A percentile compares a stretch with the other conserved stretches of the same genome.
These are phyloP conservation scores for Fimicolochytrium jonesii DNA, from an alignment of 192 early-diverging fungal genomes.

Conservation along the genomic window DNA sequence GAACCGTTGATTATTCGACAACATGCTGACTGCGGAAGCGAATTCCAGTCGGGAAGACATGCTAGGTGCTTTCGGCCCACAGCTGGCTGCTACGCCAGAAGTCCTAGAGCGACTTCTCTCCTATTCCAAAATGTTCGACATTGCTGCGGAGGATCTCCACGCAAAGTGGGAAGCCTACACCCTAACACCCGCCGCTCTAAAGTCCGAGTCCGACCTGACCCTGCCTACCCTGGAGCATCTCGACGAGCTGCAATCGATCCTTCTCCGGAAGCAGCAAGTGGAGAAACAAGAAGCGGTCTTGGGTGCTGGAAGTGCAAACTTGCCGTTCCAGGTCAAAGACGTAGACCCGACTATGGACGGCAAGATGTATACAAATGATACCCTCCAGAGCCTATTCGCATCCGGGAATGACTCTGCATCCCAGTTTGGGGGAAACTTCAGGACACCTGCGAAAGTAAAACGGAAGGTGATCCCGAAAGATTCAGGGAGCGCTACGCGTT, in stretches of 20 bases:
- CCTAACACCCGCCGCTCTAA: conserved; percentile 6
- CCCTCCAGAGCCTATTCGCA: conserved; percentile 5
- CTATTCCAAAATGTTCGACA: conserved; percentile 10
- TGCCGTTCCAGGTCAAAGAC: conserved; percentile 6
- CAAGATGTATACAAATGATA: conserved; percentile 8
- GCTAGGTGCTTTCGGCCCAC: conserved; percentile 20
- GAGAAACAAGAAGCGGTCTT: conserved; percentile 21
- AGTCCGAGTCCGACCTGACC: conserved; percentile 11
- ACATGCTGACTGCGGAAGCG: conserved; percentile 7
- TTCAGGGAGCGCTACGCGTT: not conserved
- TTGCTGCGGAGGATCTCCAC: conserved; percentile 38
- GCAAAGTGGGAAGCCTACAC: conserved; percentile 48
- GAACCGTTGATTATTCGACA: too few relatives aligned
- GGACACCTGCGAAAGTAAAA: conserved; percentile 2
- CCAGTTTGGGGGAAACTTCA: not conserved
- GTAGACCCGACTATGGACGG: conserved; percentile 17
- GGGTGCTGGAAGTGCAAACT: conserved; percentile 13
- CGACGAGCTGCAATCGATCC: conserved; percentile 20
- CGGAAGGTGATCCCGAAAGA: conserved; percentile 17
- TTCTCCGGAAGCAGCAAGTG: conserved; percentile 14
- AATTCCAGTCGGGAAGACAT: conserved; percentile 6
- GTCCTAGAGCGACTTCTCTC: conserved; percentile 22
- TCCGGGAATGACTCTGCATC: too few relatives aligned
- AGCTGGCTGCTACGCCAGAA: conserved; percentile 8
- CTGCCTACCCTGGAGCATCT: conserved; percentile 25